Percentiles rank a stretch among this genome's conserved stretches.
Evolutionary conservation across 495 filamentous ascomycete genomes (phyloP).

Genomic region (Choiromyces venosus): DNA sequence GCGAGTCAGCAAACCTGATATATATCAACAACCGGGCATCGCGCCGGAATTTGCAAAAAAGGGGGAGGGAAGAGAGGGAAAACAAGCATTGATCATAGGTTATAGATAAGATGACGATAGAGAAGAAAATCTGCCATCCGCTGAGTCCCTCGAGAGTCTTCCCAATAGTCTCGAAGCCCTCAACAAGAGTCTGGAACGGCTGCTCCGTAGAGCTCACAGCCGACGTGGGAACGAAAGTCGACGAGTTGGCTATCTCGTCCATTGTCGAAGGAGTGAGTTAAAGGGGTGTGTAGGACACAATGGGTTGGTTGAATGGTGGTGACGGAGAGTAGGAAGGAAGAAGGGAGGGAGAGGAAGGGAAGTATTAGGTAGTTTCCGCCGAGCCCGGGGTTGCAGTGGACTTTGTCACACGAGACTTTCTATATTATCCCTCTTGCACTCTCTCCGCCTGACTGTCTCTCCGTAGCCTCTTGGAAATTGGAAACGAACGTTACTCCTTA

Average conservation of each 20-base stretch:
- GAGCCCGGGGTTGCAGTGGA: not conserved
- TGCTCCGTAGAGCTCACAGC: conserved; percentile 39
- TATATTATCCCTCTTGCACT: not conserved
- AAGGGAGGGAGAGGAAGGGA: not conserved
- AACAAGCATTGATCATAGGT: conserved; percentile 51
- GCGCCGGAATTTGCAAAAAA: conserved; percentile 1
- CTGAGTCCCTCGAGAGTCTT: conserved; percentile 40
- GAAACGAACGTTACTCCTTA: not conserved
- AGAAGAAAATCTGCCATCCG: conserved; percentile 40
- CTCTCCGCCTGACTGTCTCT: not conserved
- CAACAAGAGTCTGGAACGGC: conserved; percentile 35
- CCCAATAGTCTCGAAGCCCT: conserved; percentile 27
- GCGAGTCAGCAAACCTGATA: not conserved
- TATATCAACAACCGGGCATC: conserved; percentile 49
- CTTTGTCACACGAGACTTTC: not conserved
- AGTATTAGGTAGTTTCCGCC: not conserved
- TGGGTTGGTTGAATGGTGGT: not conserved
- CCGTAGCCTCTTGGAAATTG: not conserved
- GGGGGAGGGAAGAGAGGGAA: conserved; percentile 43
- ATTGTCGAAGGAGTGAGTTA: conserved; percentile 12
- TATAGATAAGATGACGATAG: conserved; percentile 44
- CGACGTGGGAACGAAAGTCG: conserved; percentile 26
- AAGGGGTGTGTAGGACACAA: not conserved
- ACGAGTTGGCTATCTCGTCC: conserved; percentile 29
- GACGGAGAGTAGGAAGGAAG: not conserved